These are phyloP conservation scores for Artemisia argyi DNA, from an alignment of 129 eudicot genomes.

Conservation along the genomic window DNA sequence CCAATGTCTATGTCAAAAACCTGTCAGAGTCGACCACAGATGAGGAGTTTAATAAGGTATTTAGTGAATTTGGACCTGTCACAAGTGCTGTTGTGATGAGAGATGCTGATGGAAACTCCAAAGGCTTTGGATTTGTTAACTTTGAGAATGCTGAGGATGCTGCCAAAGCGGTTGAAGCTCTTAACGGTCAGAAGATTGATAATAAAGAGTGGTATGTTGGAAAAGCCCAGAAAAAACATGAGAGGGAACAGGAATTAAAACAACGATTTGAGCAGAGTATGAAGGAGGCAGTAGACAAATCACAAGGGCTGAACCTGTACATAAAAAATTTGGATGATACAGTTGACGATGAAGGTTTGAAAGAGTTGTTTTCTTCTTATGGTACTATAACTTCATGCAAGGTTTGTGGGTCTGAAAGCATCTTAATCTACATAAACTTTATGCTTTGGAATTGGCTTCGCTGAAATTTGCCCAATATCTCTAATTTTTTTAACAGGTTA, in stretches of 20 bases:
- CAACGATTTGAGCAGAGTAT: slow-evolving; percentile 60
- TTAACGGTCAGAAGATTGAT: slow-evolving; percentile 70
- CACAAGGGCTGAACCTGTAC: slow-evolving; percentile 65
- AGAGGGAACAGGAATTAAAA: slow-evolving; percentile 75
- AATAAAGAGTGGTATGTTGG: slow-evolving; percentile 63
- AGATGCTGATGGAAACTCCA: slow-evolving; percentile 71
- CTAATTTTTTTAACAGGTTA: slow-evolving; percentile 43
- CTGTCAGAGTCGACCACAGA: slow-evolving; percentile 63
- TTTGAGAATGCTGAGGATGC: slow-evolving; percentile 81
- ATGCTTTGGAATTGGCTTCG: background rate
- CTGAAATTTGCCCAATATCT: background rate
- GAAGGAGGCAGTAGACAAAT: slow-evolving; percentile 66
- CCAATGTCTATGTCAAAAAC: slow-evolving; percentile 76
- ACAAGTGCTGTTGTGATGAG: slow-evolving; percentile 78
- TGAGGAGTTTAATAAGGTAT: slow-evolving; percentile 56
- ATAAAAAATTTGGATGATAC: slow-evolving; percentile 77
- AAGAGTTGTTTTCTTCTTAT: slow-evolving; percentile 58
- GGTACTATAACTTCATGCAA: slow-evolving; percentile 79
- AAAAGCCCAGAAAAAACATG: slow-evolving; percentile 62
- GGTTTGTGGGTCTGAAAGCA: slow-evolving; percentile 39
- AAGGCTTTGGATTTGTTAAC: slow-evolving; percentile 82
- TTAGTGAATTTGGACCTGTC: slow-evolving; percentile 73
- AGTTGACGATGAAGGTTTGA: slow-evolving; percentile 60
- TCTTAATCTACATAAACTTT: slow-evolving; percentile 1
- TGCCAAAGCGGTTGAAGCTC: slow-evolving; percentile 67